Conservation (phyloP, 2,329 filamentous ascomycete genomes). For the Byssochlamys sp. region DNA sequence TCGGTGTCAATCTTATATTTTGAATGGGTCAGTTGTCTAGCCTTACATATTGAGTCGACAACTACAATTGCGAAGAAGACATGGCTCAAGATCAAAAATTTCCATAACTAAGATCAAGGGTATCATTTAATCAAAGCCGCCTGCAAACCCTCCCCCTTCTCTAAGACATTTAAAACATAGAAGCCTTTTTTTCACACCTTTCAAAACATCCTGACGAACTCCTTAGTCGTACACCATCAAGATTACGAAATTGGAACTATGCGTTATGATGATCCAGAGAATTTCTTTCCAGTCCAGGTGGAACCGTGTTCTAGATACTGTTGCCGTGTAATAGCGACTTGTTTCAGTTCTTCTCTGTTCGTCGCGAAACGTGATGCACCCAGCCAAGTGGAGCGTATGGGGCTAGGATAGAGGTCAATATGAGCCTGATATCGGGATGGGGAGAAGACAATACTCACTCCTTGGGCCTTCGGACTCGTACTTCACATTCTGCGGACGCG, state of each 20-base stretch:
- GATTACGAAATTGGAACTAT: background rate
- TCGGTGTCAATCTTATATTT: background rate
- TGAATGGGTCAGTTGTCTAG: background rate
- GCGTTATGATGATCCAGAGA: conserved; percentile 35
- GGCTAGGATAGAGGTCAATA: conserved; percentile 29
- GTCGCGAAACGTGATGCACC: conserved; percentile 71
- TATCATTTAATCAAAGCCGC: conserved; percentile 1
- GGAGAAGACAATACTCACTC: conserved; percentile 39
- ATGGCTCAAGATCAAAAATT: background rate
- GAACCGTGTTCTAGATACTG: conserved; percentile 85
- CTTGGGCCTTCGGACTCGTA: conserved; percentile 59
- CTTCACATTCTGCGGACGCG: conserved; percentile 65
- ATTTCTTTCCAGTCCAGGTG: conserved; percentile 63
- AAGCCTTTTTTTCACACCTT: background rate
- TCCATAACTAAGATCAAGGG: background rate
- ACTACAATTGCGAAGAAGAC: background rate
- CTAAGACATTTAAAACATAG: background rate
- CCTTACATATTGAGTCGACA: background rate
- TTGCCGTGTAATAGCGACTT: conserved; percentile 67
- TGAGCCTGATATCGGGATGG: conserved; percentile 1
- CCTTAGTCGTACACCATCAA: background rate
- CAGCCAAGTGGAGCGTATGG: conserved; percentile 72
- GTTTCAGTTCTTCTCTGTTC: conserved; percentile 54
- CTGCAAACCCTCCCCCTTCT: background rate
- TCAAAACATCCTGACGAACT: background rate